These are phyloP conservation scores for Crataegus laevigata DNA, from an alignment of 306 rosid species.

Conservation along the genomic window DNA sequence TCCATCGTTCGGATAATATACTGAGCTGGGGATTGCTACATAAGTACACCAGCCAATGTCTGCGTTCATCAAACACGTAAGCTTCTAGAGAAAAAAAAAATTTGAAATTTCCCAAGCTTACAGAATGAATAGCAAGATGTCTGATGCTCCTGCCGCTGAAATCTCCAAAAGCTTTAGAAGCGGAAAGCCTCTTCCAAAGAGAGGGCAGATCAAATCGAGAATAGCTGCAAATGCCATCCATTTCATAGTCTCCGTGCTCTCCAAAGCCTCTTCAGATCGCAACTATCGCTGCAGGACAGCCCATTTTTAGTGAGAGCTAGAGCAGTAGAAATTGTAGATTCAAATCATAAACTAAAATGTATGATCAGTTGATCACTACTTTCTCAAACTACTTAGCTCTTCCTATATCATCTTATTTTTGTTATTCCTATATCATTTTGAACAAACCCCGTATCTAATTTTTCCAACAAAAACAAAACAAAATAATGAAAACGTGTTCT, in stretches of 20 bases:
- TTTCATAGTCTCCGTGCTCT: constrained; percentile 24
- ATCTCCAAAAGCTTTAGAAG: constrained; percentile 1
- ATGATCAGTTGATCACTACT: neutral
- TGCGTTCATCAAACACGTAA: neutral
- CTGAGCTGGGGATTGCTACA: neutral
- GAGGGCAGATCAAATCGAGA: constrained; percentile 23
- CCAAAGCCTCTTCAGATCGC: constrained; percentile 16
- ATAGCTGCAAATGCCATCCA: constrained; percentile 28
- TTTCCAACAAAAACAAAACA: too few species aligned
- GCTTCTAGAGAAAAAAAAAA: neutral
- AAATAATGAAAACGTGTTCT: too few species aligned
- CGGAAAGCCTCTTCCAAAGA: constrained; percentile 22
- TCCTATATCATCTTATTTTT: neutral
- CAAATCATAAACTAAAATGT: neutral
- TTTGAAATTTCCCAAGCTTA: neutral
- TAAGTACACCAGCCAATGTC: neutral
- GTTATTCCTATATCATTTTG: too few species aligned
- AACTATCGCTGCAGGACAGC: neutral
- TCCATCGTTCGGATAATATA: neutral
- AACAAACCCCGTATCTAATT: too few species aligned
- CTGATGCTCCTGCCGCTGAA: constrained; percentile 24
- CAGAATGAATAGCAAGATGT: constrained; percentile 37
- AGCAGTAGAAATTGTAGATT: neutral
- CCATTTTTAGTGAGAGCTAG: neutral
- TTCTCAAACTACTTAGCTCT: neutral